These are phyloP conservation scores for Apiospora pterosperma DNA, from an alignment of 2,329 filamentous ascomycete genomes.

Conservation along the genomic window DNA sequence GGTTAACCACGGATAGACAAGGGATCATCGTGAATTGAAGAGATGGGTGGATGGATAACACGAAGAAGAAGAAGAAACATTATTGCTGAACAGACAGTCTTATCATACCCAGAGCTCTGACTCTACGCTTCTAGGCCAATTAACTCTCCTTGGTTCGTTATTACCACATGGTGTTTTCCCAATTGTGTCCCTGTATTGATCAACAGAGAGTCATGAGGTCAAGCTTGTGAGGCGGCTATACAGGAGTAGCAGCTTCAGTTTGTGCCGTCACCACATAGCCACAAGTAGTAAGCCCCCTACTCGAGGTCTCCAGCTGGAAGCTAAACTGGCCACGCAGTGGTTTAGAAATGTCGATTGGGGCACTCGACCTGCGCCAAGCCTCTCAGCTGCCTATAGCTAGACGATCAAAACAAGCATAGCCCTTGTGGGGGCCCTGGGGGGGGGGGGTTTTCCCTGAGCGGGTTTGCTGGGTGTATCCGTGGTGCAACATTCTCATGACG, in stretches of 20 bases:
- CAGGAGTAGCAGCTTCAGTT: not conserved
- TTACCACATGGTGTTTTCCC: not conserved
- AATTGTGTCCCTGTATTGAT: not conserved
- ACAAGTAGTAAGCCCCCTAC: not conserved
- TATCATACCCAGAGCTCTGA: not conserved
- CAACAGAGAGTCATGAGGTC: not conserved
- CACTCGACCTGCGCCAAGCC: too few relatives aligned
- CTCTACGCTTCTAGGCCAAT: not conserved
- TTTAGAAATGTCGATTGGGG: too few relatives aligned
- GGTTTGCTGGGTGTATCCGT: not conserved
- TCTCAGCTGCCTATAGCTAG: not conserved
- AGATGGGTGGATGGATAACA: not conserved
- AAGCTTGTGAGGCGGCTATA: not conserved
- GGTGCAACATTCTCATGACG: not conserved
- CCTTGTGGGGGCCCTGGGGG: not conserved
- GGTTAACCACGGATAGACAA: not conserved
- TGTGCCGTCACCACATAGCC: not conserved
- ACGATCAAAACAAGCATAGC: not conserved
- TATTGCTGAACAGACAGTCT: not conserved
- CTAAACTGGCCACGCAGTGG: too few relatives aligned
- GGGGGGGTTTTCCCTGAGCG: not conserved
- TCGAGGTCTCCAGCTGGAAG: not conserved
- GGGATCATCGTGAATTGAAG: not conserved
- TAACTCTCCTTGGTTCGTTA: not conserved
- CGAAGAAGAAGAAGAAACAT: not conserved